Percentiles rank a stretch among this genome's conserved stretches.
Conservation (phyloP, 805 yeast species). For the Candida hungchunana region DNA sequence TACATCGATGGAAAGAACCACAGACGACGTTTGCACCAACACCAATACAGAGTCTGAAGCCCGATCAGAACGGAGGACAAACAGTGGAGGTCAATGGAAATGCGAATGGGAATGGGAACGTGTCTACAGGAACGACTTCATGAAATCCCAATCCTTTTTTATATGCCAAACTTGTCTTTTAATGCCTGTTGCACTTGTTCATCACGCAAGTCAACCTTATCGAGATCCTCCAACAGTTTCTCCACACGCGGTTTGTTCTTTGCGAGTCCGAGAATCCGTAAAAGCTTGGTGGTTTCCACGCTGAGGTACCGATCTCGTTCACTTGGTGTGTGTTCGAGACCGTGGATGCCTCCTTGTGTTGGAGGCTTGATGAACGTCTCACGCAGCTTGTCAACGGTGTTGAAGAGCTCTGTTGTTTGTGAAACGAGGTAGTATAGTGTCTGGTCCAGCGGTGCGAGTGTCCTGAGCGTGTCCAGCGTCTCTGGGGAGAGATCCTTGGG, state of each 20-base stretch:
- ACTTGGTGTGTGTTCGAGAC: constrained; percentile 25
- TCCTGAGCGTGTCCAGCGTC: constrained; percentile 24
- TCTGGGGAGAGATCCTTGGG: constrained; percentile 9
- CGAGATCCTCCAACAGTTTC: constrained; percentile 18
- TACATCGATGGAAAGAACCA: constrained; percentile 50
- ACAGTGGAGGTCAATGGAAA: constrained; percentile 1
- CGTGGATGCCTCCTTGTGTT: constrained; percentile 12
- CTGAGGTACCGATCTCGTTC: constrained; percentile 38
- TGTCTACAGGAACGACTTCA: not conserved
- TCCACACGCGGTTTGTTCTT: constrained; percentile 23
- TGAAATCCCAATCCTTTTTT: not conserved
- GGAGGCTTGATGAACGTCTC: constrained; percentile 8
- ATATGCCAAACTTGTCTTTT: constrained; percentile 18
- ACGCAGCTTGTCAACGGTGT: constrained; percentile 8
- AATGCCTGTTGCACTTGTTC: constrained; percentile 19
- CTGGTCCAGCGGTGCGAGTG: constrained; percentile 44
- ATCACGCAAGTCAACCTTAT: constrained; percentile 19
- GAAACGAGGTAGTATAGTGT: constrained; percentile 40
- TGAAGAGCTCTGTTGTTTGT: constrained; percentile 35
- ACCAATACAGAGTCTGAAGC: constrained; percentile 14
- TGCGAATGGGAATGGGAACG: constrained; percentile 1
- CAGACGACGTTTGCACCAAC: constrained; percentile 26
- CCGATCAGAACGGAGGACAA: constrained; percentile 1
- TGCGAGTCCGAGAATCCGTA: constrained; percentile 24
- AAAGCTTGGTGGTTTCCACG: constrained; percentile 34